Evolutionary conservation across 2,329 filamentous ascomycete genomes (phyloP), one percentile per base, ranked within the genome.

Genomic region (Aspergillus neoniger): DNA sequence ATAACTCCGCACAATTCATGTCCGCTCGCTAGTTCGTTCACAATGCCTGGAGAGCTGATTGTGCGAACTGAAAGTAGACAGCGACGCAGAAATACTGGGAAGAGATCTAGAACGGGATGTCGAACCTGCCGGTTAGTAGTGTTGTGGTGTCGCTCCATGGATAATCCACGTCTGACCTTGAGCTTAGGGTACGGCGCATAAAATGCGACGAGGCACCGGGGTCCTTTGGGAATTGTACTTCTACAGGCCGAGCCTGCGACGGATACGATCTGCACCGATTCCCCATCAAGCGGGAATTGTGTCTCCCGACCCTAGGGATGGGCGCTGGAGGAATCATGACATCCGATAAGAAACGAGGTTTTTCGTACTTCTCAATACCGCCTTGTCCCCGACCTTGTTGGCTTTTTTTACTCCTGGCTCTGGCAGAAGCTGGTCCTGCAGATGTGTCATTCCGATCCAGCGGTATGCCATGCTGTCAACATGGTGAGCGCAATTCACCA

Each of bases 401-500:
- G 23, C 2, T 49, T 59, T 23, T 55, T 51, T 15, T 43, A 59
- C 51, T 59, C 51, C 9, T 21, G 30, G 12, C 21, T 59, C 55
- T 65, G 65, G 65, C 54, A 61, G 14, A 54, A 51, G 2, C 17
- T 63, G 5, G 38, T 64, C 23, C 38, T 64, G n/a, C 61, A 60
- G 43, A 47, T 65, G 7, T 57, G 61, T 30, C 53, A 58, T 21
- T 32, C 49, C 0, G 65, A 67, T 4, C 63, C 59, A 12, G 65
- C 63, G 21, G 65, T 67, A 4, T 64, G 58, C 48, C 63, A 67
- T 58, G 61, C 65, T 5, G 56, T 59, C 38, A 55, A 57, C 50
- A 63, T 59, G 32, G 38, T 67, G 12, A 62, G 58, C 15, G 62
- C 64, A 5, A 28, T 65, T 3, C 58, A 65, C 25, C 55, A 65